phyloP scores from a whole-genome alignment of 352 stramenopile genomes.

The Pythium brachiatum region DNA sequence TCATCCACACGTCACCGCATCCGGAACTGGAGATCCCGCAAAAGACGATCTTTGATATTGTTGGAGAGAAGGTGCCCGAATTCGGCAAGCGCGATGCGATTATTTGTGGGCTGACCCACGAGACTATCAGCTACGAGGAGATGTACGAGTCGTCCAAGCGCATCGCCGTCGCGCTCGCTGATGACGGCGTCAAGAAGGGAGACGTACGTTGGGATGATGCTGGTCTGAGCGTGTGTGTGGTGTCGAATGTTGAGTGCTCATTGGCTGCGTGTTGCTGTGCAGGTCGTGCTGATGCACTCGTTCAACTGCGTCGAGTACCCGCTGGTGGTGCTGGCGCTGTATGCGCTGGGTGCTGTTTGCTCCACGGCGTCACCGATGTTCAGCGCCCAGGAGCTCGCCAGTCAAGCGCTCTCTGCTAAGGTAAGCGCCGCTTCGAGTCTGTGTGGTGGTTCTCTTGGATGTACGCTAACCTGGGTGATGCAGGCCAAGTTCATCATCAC shows the following conservation, averaged over 20 bases:
- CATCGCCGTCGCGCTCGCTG: conserved; percentile 41
- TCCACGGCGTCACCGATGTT: conserved; percentile 67
- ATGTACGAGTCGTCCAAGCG: conserved; percentile 35
- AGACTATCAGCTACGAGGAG: conserved; percentile 45
- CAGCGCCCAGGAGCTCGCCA: conserved; percentile 39
- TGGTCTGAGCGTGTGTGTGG: too few relatives aligned
- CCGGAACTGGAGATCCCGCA: conserved; percentile 43
- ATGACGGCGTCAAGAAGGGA: conserved; percentile 47
- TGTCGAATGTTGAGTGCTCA: not conserved
- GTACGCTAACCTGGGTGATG: not conserved
- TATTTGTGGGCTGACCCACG: conserved; percentile 53
- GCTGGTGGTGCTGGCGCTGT: conserved; percentile 48
- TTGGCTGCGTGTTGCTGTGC: conserved; percentile 3
- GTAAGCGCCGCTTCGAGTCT: conserved; percentile 11
- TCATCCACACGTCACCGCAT: conserved; percentile 30
- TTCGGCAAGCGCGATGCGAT: conserved; percentile 45
- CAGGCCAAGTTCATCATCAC: conserved; percentile 57
- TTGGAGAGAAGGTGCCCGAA: conserved; percentile 32
- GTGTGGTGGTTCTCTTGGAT: not conserved
- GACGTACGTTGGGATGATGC: conserved; percentile 29
- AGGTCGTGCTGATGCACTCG: conserved; percentile 59
- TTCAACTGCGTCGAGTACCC: conserved; percentile 75
- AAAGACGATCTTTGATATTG: conserved; percentile 47
- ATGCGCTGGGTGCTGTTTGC: conserved; percentile 47
- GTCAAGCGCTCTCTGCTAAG: conserved; percentile 43